phyloP scores from a whole-genome alignment of 805 yeast genomes.

The Lipomyces kockii region DNA sequence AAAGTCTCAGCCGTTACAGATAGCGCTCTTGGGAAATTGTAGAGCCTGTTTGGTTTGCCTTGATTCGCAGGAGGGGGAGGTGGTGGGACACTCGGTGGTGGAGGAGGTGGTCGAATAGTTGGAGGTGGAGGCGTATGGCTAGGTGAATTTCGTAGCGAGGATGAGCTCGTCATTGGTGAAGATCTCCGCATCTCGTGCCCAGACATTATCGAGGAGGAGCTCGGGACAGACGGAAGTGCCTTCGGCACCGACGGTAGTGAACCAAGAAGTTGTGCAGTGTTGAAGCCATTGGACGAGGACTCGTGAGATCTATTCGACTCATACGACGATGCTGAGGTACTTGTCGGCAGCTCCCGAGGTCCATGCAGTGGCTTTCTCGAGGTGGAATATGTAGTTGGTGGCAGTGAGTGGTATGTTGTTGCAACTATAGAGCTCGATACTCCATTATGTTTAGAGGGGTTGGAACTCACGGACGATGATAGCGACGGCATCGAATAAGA shows the following conservation, averaged over 20 bases:
- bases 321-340: background rate
- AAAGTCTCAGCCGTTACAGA: constrained; percentile 40
- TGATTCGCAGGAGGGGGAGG: constrained; percentile 3
- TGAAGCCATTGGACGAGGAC: background rate
- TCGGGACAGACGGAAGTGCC: constrained; percentile 2
- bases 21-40: constrained; percentile 41
- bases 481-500: constrained; percentile 5
- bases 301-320: background rate
- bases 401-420: background rate
- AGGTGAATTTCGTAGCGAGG: background rate
- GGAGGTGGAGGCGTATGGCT: background rate
- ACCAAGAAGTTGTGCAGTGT: background rate
- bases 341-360: constrained; percentile 6
- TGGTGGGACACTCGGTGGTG: background rate
- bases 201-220: background rate
- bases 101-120: background rate
- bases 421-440: constrained; percentile 18
- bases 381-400: background rate
- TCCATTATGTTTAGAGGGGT: background rate
- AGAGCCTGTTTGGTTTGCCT: background rate
- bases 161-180: background rate
- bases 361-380: constrained; percentile 11
- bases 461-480: constrained; percentile 20
- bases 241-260: constrained; percentile 11
- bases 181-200: background rate